Evolutionary conservation across 441 rosid species (phyloP), one percentile per base, ranked within the genome.

Genomic region (Euphorbia neoarborescens): DNA sequence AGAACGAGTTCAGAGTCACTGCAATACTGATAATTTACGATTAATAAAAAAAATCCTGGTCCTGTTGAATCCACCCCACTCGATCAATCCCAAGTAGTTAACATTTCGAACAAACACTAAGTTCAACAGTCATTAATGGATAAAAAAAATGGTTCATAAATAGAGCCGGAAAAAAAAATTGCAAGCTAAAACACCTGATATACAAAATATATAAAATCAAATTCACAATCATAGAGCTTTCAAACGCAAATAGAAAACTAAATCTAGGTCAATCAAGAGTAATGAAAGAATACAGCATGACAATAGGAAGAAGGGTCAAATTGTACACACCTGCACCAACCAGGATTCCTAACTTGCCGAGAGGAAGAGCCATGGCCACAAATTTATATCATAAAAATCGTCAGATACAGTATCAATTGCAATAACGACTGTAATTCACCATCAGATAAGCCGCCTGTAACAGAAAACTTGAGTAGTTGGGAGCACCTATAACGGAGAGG

Each of bases 321-420:
- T 40, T 46, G 59, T 0, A 86, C 88, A 58, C 9, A 94, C 99
- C 99, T 87, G 97, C 99, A 27, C 99, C 97, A 73, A 88, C 85
- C 81, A 91, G 86, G 76, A 94, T 76, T 42, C 90, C 81, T 74
- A 94, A 76, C 91, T 94, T 91, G 72, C 88, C 96, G 40, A 94
- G 73, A 17, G 95, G 76, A 68, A 90, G 86, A 81, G 42, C 65
- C 65, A 61, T 61, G 13, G 65, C 37, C 20, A 3, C 37, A 5
- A 15, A 61, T 7, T 61, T 35, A 7, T 32, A 61, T 32, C 42
- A 15, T 60, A 60, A 59, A 30, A 28, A 25, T 59, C 38, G 20
- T 13, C 37, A 30, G 63, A 59, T 32, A 30, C 42, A 19, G 14
- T 1, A 61, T 19, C 42, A 34, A 34, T 61, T 61, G 65, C 34